phyloP scores from a whole-genome alignment of 2,329 filamentous ascomycete genomes.

The Microcera coccophila region DNA sequence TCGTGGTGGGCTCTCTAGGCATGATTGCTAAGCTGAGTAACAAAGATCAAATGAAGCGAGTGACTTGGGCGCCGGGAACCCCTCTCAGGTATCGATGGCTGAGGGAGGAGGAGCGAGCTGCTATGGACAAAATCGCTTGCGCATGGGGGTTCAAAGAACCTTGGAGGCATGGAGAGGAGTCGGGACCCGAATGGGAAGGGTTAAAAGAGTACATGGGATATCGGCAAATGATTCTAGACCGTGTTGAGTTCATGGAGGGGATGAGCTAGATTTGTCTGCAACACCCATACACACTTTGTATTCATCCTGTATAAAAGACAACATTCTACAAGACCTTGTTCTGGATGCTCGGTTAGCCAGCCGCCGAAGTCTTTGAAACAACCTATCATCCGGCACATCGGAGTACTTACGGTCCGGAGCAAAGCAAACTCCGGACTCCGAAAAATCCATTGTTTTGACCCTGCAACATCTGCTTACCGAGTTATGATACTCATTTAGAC shows the following conservation, averaged over 20 bases:
- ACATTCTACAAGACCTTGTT: no score
- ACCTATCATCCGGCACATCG: no score
- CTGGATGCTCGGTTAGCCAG: no score
- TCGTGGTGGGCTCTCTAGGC: constrained; percentile 76
- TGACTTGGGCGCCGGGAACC: constrained; percentile 83
- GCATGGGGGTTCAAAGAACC: constrained; percentile 89
- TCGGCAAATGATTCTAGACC: constrained; percentile 86
- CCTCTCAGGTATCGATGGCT: constrained; percentile 79
- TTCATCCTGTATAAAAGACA: constrained; percentile 15
- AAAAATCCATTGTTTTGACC: no score
- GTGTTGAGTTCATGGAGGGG: constrained; percentile 84
- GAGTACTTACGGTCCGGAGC: no score
- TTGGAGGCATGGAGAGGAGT: constrained; percentile 80
- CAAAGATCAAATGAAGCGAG: constrained; percentile 92
- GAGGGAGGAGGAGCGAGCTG: constrained; percentile 83
- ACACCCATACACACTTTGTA: constrained; percentile 15
- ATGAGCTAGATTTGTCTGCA: constrained; percentile 50
- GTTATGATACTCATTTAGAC: no score
- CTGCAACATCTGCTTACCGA: no score
- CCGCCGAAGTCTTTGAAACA: no score
- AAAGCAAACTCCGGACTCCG: no score
- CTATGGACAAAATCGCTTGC: constrained; percentile 78
- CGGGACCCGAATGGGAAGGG: constrained; percentile 83
- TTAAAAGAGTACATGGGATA: constrained; percentile 78
- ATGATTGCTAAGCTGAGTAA: constrained; percentile 78